Evolutionary conservation across 2,329 filamentous ascomycete species (phyloP).

Genomic region (Zymoseptoria pseudotritici): DNA sequence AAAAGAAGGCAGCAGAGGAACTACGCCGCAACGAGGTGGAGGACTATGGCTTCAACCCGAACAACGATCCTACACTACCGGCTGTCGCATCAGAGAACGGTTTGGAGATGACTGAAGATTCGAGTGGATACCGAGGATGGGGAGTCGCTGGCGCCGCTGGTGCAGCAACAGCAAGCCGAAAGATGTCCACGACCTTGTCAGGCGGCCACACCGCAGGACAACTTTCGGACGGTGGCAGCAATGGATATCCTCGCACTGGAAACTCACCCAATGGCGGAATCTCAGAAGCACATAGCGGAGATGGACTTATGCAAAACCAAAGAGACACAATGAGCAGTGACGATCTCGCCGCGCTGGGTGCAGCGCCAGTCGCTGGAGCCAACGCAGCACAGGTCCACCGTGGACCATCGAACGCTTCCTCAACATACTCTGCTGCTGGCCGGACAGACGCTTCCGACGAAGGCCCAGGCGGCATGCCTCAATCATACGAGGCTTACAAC

Average conservation of each 20-base stretch:
- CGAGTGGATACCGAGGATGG: constrained; percentile 87
- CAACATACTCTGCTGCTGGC: constrained; percentile 78
- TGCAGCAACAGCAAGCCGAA: constrained; percentile 57
- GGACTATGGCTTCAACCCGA: constrained; percentile 97
- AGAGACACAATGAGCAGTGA: constrained; percentile 59
- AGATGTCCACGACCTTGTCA: constrained; percentile 83
- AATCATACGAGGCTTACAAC: constrained; percentile 25
- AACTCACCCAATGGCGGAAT: constrained; percentile 50
- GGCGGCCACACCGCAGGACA: constrained; percentile 49
- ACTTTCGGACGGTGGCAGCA: constrained; percentile 62
- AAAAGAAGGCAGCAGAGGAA: constrained; percentile 76
- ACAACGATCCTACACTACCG: constrained; percentile 77
- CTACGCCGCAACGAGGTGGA: constrained; percentile 91
- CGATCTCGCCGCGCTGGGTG: constrained; percentile 69
- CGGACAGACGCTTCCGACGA: constrained; percentile 58
- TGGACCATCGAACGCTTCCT: constrained; percentile 91
- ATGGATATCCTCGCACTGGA: constrained; percentile 28
- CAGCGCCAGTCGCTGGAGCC: constrained; percentile 56
- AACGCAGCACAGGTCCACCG: constrained; percentile 58
- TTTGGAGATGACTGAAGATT: constrained; percentile 69
- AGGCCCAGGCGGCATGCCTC: constrained; percentile 22
- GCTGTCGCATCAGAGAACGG: constrained; percentile 47
- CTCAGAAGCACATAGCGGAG: constrained; percentile 48
- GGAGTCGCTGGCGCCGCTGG: constrained; percentile 68
- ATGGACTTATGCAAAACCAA: constrained; percentile 49